Base-by-base conservation (phyloP, 345 rosid genomes). In the Ceriops decandra region DNA sequence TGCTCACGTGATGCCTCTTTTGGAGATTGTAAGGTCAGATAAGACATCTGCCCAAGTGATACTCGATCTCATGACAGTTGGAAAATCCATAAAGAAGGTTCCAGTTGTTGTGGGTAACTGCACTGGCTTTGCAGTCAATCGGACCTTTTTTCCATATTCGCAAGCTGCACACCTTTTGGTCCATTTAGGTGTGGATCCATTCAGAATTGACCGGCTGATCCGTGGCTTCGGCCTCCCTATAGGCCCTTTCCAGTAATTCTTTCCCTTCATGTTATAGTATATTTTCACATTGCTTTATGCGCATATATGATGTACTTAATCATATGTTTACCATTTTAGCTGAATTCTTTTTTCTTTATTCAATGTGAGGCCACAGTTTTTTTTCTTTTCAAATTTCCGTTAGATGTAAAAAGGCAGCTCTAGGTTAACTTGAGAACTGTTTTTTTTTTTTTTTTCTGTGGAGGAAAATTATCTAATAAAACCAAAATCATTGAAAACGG, bases 81-180 rank as follows among this genome's bases (percentile, higher is more conserved):
- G 97, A 56, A 95, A 90, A 72, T 70, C 72, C 68, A 91, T 88
- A 82, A 90, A 87, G 86, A 95, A 95, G 81, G 90, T 87, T 76
- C 96, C 99, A 0, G 96, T 95, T 35, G 99, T 91, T 53, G 99
- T 90, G 68, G 96, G 96, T 63, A 95, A 91, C 81, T 91, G 99
- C 81, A 85, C 87, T 62, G 99, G 97, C 47, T 95, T 95, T 74
- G 95, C 99, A 51, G 96, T 95, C 76, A 95, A 90, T 65, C 86
- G 96, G 38, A 80, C 97, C 38, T 95, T 95, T 82, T 90, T 95
- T 66, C 97, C 99, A 0, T 95, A 95, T 52, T 0, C 83, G 27
- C 97, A 95, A 86, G 68, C 86, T 68, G 85, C 97, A 35, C 89
- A 85, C 52, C 53, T 95, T 66, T 73, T 91, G 82, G 82, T 77